Evolutionary conservation across 352 stramenopile species (phyloP), one percentile per base, ranked within the genome.

Genomic region (Phytophthora cryptogea): DNA sequence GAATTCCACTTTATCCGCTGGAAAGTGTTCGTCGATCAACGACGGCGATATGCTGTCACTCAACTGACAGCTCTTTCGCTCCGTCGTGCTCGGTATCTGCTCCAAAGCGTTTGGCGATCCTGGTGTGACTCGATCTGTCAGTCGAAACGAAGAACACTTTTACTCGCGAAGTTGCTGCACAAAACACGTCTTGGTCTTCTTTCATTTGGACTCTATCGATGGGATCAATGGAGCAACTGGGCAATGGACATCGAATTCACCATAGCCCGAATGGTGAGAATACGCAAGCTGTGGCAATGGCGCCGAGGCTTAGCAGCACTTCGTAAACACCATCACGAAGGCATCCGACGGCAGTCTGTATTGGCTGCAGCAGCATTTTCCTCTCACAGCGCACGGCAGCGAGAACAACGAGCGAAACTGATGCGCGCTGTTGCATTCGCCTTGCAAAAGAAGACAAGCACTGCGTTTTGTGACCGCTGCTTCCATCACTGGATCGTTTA

Each of bases 291-390:
- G 17, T 63, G 54, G 54, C 63, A 51, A 8, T 32, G 59, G 51
- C 63, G 55, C 2, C 46, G 46, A 53, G 55, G 63, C 1, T 51
- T 79, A 16, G 30, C 50, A 46, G 51, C 50, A n/a, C 63, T 71
- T 33, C 57, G 57, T n/a, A 51, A 52, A 16, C 59, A 72, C 30
- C 58, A 66, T 0, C 59, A 72, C 14, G 54, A 63, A 14, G 54
- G 11, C 0, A 50, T 60, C 41, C 73, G 69, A 23, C 61, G 57
- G 14, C 71, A 82, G 46, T 83, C 68, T 5, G 63, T 83, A 50
- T 50, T 73, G 41, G 44, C 68, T 11, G 65, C 62, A 9, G 45
- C 43, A 5, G 43, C 66, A 9, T 43, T 80, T 40, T 70, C 58
- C 2, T 58, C 59, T 0, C 68, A 86, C 33, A 67, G 57, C 17